phyloP scores from a whole-genome alignment of 2,329 filamentous ascomycete genomes.

The Reticulascus tulasneorum region DNA sequence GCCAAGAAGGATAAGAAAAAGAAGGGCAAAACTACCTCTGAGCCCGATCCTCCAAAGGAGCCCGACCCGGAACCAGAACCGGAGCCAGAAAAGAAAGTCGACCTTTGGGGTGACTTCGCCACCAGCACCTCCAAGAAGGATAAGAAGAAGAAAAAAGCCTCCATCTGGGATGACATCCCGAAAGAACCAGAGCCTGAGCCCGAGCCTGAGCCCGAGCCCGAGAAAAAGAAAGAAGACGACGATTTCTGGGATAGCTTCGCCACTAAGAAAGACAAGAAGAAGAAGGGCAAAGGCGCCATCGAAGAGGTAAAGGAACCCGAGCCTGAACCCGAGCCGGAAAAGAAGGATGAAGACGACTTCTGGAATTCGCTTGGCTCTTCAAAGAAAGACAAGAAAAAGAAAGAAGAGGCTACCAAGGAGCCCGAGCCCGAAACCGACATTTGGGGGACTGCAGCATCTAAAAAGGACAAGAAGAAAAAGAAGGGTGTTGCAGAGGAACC shows the following conservation, averaged over 20 bases:
- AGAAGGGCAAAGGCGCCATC: constrained; percentile 27
- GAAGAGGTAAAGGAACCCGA: constrained; percentile 20
- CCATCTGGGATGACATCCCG: constrained; percentile 29
- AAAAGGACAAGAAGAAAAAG: constrained; percentile 25
- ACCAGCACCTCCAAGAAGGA: constrained; percentile 34
- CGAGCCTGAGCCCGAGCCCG: constrained; percentile 16
- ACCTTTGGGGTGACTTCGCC: constrained; percentile 26
- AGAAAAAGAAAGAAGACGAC: constrained; percentile 12
- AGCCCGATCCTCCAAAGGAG: constrained; percentile 17
- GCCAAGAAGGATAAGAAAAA: constrained; percentile 38
- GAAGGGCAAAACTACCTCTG: constrained; percentile 27
- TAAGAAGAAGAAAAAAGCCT: constrained; percentile 38
- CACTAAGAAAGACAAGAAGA: constrained; percentile 34
- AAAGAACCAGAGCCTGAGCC: constrained; percentile 24
- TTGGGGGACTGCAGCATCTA: constrained; percentile 13
- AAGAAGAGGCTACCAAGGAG: constrained; percentile 19
- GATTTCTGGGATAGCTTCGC: constrained; percentile 19
- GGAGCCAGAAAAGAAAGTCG: constrained; percentile 27
- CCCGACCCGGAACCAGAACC: constrained; percentile 2
- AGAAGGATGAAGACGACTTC: constrained; percentile 20
- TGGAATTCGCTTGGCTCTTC: constrained; percentile 26
- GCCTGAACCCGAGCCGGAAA: constrained; percentile 16
- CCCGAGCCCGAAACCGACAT: constrained; percentile 10
- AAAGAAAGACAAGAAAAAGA: constrained; percentile 31
- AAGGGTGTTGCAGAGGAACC: constrained; percentile 22